phyloP scores from a whole-genome alignment of 257 asterid genomes.

The Avicennia marina region DNA sequence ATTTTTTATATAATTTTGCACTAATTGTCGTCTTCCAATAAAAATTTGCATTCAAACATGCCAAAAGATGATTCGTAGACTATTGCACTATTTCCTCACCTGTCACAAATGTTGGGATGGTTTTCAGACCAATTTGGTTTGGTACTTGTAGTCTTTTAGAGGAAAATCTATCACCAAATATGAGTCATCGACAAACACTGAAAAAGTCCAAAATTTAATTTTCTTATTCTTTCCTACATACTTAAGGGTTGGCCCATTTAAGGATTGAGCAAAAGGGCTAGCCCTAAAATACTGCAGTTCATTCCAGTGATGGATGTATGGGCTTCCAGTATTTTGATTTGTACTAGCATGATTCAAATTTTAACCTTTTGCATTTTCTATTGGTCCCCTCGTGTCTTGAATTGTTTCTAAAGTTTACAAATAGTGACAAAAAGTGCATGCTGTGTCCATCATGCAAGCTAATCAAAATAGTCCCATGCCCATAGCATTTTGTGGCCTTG shows the following conservation, averaged over 20 bases:
- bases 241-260: not conserved
- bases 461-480: not conserved
- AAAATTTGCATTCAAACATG: no score
- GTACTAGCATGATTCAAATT: no score
- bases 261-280: not conserved
- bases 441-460: slow-evolving; percentile 1
- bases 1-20: no score
- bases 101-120: no score
- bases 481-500: slow-evolving; percentile 7
- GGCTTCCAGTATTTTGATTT: not conserved
- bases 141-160: no score
- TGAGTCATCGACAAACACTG: no score
- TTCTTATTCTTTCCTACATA: not conserved
- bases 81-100: no score
- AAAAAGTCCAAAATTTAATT: no score
- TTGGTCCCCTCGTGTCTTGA: slow-evolving; percentile 20
- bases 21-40: no score
- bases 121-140: no score
- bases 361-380: slow-evolving; percentile 5
- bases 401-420: slow-evolving; percentile 4
- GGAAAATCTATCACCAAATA: no score
- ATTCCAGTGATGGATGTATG: not conserved
- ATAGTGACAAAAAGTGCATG: slow-evolving; percentile 20
- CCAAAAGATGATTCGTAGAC: no score
- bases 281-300: not conserved